These are phyloP conservation scores for Lupinus albus DNA, from an alignment of 306 rosid species.

Conservation along the genomic window DNA sequence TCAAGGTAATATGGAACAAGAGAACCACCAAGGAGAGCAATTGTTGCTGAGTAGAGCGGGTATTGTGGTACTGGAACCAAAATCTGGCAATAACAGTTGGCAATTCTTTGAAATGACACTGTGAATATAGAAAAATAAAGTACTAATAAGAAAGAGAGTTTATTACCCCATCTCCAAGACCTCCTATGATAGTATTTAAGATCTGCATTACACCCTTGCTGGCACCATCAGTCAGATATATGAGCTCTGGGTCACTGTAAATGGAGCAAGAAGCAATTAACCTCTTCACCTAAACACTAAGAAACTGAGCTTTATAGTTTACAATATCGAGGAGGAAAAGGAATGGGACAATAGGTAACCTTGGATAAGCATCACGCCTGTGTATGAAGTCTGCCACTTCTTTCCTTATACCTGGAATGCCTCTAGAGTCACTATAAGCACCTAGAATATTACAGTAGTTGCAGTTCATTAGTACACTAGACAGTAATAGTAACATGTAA, in stretches of 20 bases:
- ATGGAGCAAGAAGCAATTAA: slow-evolving; percentile 43
- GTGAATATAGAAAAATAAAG: slow-evolving; percentile 21
- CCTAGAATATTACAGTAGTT: slow-evolving; percentile 52
- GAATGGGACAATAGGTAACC: slow-evolving; percentile 48
- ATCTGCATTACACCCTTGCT: slow-evolving; percentile 99
- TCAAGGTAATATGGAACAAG: slow-evolving; percentile 98
- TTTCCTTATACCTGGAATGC: slow-evolving; percentile 85
- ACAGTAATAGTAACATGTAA: slow-evolving; percentile 2
- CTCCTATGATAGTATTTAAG: slow-evolving; percentile 80
- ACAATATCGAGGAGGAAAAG: slow-evolving; percentile 1
- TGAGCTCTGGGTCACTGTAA: slow-evolving; percentile 90
- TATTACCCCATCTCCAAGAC: slow-evolving; percentile 90
- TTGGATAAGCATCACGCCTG: slow-evolving; percentile 95
- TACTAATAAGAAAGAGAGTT: slow-evolving; percentile 1
- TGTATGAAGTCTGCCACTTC: slow-evolving; percentile 93
- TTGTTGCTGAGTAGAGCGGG: slow-evolving; percentile 97
- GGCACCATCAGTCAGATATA: slow-evolving; percentile 96
- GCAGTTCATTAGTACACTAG: slow-evolving; percentile 19
- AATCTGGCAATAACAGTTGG: slow-evolving; percentile 55
- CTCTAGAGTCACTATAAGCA: slow-evolving; percentile 98
- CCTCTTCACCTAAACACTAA: slow-evolving; percentile 35
- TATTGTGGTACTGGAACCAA: slow-evolving; percentile 99
- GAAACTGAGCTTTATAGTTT: slow-evolving; percentile 38
- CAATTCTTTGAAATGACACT: slow-evolving; percentile 32
- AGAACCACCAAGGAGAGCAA: slow-evolving; percentile 82